phyloP scores from a whole-genome alignment of 2,329 filamentous ascomycete genomes.

The Leptographium procerum region DNA sequence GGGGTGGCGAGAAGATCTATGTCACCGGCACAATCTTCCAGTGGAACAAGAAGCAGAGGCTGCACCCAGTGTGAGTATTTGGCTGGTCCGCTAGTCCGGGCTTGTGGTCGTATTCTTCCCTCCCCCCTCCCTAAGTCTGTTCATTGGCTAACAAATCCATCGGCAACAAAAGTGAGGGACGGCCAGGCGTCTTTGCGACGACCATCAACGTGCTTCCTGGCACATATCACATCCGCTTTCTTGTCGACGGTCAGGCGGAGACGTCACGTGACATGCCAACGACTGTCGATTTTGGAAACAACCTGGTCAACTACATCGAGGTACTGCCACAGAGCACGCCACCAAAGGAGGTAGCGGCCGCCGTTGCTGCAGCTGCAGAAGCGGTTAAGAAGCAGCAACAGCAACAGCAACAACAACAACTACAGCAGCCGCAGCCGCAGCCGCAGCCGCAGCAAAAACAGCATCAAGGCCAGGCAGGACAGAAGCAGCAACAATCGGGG shows the following conservation, averaged over 20 bases:
- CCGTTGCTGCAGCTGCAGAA: constrained; percentile 15
- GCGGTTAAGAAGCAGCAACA: constrained; percentile 7
- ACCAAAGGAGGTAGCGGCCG: constrained; percentile 15
- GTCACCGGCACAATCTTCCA: constrained; percentile 96
- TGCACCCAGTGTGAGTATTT: constrained; percentile 68
- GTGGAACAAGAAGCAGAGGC: constrained; percentile 88
- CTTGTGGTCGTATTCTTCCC: neutral
- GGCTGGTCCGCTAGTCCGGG: neutral
- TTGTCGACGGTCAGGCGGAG: constrained; percentile 88
- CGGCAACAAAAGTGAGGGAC: constrained; percentile 31
- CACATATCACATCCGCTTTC: constrained; percentile 92
- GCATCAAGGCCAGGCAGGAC: too few relatives aligned
- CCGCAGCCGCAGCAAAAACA: neutral
- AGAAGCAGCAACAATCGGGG: constrained; percentile 10
- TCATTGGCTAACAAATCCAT: neutral
- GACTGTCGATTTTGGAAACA: constrained; percentile 95
- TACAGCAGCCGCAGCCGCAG: constrained; percentile 3
- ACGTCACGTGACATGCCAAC: constrained; percentile 81
- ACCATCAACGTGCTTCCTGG: constrained; percentile 78
- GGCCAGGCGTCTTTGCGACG: constrained; percentile 58
- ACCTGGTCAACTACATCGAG: constrained; percentile 96
- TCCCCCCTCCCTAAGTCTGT: too few relatives aligned
- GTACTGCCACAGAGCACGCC: constrained; percentile 65
- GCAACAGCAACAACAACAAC: neutral
- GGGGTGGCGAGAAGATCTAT: constrained; percentile 78